Conservation (phyloP, 2,329 filamentous ascomycete genomes). For the Penicillium sp. region DNA sequence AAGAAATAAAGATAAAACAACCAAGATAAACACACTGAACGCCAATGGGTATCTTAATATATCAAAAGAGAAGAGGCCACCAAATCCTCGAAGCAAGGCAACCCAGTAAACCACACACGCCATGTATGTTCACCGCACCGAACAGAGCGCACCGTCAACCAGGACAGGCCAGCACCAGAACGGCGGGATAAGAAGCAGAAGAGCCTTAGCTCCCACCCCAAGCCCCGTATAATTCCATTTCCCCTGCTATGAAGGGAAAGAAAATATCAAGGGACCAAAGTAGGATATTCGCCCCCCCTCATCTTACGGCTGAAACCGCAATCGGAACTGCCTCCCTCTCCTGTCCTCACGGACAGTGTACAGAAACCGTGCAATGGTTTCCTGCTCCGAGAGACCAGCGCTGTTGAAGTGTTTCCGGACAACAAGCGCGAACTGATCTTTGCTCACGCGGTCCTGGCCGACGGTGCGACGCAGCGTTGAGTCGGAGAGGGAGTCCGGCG, state of each 20-base stretch:
- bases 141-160: neutral
- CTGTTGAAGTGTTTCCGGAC: slow-evolving; percentile 51
- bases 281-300: neutral
- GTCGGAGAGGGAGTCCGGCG: slow-evolving; percentile 11
- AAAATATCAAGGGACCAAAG: neutral
- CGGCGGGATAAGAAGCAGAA: neutral
- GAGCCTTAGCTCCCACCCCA: neutral
- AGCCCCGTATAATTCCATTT: neutral
- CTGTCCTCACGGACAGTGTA: slow-evolving; percentile 50
- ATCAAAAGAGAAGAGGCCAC: slow-evolving; percentile 9
- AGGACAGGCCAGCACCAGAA: neutral
- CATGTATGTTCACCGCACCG: neutral
- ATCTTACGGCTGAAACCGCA: slow-evolving; percentile 42
- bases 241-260: neutral
- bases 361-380: slow-evolving; percentile 48
- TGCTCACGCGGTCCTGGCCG: slow-evolving; percentile 41
- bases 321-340: slow-evolving; percentile 40
- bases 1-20: neutral
- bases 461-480: slow-evolving; percentile 28
- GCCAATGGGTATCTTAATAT: slow-evolving; percentile 33
- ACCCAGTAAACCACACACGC: neutral
- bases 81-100: neutral
- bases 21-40: slow-evolving; percentile 16
- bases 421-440: slow-evolving; percentile 42
- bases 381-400: slow-evolving; percentile 46